Base-by-base conservation (phyloP, 129 eudicot genomes). In the Flaveria trinervia region DNA sequence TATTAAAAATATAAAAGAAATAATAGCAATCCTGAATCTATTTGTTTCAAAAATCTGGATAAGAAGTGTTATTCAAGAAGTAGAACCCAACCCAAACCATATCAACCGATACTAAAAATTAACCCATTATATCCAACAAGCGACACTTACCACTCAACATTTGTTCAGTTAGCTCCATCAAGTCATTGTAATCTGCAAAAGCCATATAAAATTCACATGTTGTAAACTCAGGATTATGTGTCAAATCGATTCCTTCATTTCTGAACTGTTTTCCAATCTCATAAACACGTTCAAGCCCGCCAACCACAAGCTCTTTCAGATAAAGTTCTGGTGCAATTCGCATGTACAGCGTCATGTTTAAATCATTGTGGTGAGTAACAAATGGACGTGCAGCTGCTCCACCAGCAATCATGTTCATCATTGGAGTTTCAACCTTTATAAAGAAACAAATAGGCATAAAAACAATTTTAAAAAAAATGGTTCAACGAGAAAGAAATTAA, bases 371-470 rank as follows among this genome's bases (percentile, higher is more conserved):
- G 75, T 90, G 90, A 12, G 97, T 93, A 67, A 90, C 96, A 73
- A 94, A 94, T 36, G 98, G 98, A 16, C 96, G 89, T 44, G 97
- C 97, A 59, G 98, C 93, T 74, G 98, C 97, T 79, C 98, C 98
- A 52, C 98, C 98, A 68, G 93, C 85, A 82, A 94, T 94, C 96
- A 89, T 94, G 86, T 89, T 94, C 98, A 94, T 94, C 98, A 91
- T 94, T 5, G 98, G 97, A 26, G 98, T 94, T 87, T 94, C 98
- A 80, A 94, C 98, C 98, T 91, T 25, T 0, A 26, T 71, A 59
- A 55, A 18, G 18, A 71, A 6, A 50, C 10, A 66, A 8, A 70
- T 6, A 74, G 23, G 16, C 51, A 45, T 18, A 11, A 30, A n/a
- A n/a, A n/a, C 25, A 44, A 15, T 5, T 36, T 10, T 3, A 10